Base-by-base conservation (phyloP, 169 alveolate species). In the Miamiensis avidus region DNA sequence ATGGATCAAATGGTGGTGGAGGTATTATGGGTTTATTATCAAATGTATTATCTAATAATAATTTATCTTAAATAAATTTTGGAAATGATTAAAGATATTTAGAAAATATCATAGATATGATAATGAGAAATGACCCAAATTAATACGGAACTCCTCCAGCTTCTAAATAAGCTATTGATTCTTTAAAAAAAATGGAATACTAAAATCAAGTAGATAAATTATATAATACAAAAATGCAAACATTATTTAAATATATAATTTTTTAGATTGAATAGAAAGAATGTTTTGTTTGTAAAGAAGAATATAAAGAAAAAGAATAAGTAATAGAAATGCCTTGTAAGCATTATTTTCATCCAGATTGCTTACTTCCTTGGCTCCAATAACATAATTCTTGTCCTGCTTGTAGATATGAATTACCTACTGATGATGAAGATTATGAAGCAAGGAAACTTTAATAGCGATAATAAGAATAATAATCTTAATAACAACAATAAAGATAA, bases 321-420 rank as follows among this genome's bases (percentile, higher is more conserved):
- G 91, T 91, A 25, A 31, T 89, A 79, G 85, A 87, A 79, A 84
- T 94, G 92, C 97, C 97, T 25, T 98, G 99, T 83, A 93, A 97
- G 49, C 99, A 98, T 89, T 92, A 93, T 49, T 98, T 97, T 91
- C 99, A 98, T 93, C 95, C 93, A 31, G 96, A 96, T 78, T 98
- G 99, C 82, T 90, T 98, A 65, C 82, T 95, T 29, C 99, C 99
- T n/a, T 98, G 99, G 99, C 93, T 97, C 74, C 91, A 96, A 83
- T 97, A 96, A 86, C 98, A 97, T 86, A 97, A 97, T 88, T 94
- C 99, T 30, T 98, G 99, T 75, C 99, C 99, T 20, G 98, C 98
- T 31, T 98, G 99, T 89, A 96, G 99, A 89, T 96, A 88, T 86
- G 99, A 98, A 86, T 93, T 98, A 78, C 98, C 99, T 0, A 96